Base-by-base conservation (phyloP, 768 basidiomycete species). In the Lenzites betulinus region DNA sequence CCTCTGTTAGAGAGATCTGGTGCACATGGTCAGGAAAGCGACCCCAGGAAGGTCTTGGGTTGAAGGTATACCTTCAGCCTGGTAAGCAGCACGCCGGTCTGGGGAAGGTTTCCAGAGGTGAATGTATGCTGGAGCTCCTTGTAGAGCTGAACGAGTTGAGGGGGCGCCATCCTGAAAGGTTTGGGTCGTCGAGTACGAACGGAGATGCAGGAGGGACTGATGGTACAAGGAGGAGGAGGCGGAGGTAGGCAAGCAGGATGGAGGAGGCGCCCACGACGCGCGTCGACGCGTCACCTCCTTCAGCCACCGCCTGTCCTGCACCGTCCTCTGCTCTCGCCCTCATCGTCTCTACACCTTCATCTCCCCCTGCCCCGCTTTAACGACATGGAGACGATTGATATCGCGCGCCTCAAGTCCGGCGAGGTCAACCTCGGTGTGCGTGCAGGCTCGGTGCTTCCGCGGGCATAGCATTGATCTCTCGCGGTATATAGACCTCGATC, bases 391-490 rank as follows among this genome's bases (percentile, higher is more conserved):
- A 70, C 74, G 12, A 58, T 67, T 53, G 93, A 95, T 72, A 87
- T 95, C 70, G 80, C 90, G 70, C 87, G 84, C 66, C 87, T 98
- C 75, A 98, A 98, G 79, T 79, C 82, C 46, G 95, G 96, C 68
- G 96, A 98, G 81, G 91, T 98, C 72, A 95, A 98, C 82, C 88
- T 98, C 68, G 95, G 95, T 65, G 95, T 96, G 76, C 70, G 92
- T 83, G 39, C 58, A 16, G 38, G 18, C n/a, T n/a, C 26, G 0
- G 23, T 44, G n/a, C 0, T 26, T 5, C 7, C 30, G n/a, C 11
- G 42, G 26, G 26, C 3, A 4, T 33, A n/a, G 30, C 13, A 13
- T 25, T 67, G 38, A 66, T 38, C 2, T 44, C 26, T 4, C 3
- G 20, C 43, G 25, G 28, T 12, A 49, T 53, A 26, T 54, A 98